Conservation (phyloP, 1,284 basidiomycete genomes). For the Boletellus deceptivus region DNA sequence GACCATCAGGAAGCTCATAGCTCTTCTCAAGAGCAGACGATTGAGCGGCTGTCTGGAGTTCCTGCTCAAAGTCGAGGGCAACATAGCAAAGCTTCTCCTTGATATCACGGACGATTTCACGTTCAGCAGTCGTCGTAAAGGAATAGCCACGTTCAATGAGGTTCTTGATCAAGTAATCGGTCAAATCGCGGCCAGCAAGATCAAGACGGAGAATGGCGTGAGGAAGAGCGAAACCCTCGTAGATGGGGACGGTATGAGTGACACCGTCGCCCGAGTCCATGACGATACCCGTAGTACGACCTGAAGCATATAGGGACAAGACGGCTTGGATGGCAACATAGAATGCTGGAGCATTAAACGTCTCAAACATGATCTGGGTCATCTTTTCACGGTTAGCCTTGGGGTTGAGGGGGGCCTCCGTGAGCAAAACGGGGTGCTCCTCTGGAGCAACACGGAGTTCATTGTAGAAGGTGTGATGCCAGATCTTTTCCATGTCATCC, state of each 20-base stretch:
- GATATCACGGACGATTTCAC: conserved; percentile 96
- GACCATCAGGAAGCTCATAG: conserved; percentile 95
- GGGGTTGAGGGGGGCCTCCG: conserved; percentile 86
- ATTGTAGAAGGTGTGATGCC: conserved; percentile 87
- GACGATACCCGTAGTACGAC: conserved; percentile 88
- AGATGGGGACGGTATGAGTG: conserved; percentile 87
- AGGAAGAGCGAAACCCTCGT: conserved; percentile 89
- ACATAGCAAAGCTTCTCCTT: conserved; percentile 99
- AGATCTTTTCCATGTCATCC: conserved; percentile 93
- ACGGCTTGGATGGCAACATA: conserved; percentile 91
- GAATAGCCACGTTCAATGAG: conserved; percentile 92
- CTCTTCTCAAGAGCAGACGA: conserved; percentile 92
- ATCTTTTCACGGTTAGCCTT: conserved; percentile 93
- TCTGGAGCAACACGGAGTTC: conserved; percentile 78
- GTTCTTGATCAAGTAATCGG: conserved; percentile 91
- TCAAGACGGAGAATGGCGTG: conserved; percentile 95
- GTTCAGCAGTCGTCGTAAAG: conserved; percentile 92
- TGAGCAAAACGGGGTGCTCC: conserved; percentile 88
- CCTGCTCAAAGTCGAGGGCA: conserved; percentile 95
- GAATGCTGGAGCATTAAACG: conserved; percentile 88
- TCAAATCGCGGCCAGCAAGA: conserved; percentile 93
- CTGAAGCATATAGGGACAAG: conserved; percentile 85
- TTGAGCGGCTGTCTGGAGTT: conserved; percentile 90
- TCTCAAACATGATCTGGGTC: conserved; percentile 96
- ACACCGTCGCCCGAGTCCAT: conserved; percentile 92